Conservation (phyloP, 2,329 filamentous ascomycete genomes). For the Spiromastix sp. region DNA sequence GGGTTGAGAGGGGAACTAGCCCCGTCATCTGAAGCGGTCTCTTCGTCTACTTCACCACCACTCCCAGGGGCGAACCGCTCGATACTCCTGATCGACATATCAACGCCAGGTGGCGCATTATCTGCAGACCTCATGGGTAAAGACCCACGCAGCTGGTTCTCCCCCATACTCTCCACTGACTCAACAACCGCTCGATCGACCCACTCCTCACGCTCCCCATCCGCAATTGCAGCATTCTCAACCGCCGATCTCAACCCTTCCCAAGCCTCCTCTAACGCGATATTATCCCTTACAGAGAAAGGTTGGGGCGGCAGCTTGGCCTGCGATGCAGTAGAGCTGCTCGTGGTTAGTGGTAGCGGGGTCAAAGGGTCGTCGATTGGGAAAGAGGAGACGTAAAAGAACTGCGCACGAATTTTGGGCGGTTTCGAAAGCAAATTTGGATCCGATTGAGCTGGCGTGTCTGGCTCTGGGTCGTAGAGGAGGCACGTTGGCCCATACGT, state of each 20-base stretch:
- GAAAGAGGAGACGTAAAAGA: slow-evolving; percentile 74
- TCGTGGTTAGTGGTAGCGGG: slow-evolving; percentile 47
- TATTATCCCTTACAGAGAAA: slow-evolving; percentile 70
- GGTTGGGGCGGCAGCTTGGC: slow-evolving; percentile 58
- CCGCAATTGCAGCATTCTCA: slow-evolving; percentile 7
- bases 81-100: too few species aligned
- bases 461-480: slow-evolving; percentile 25
- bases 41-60: too few species aligned
- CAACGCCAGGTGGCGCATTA: too few species aligned
- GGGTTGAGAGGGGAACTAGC: slow-evolving; percentile 7
- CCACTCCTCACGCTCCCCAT: too few species aligned
- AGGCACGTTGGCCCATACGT: slow-evolving; percentile 52
- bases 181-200: too few species aligned
- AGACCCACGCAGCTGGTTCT: too few species aligned
- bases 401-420: slow-evolving; percentile 53
- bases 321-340: slow-evolving; percentile 35
- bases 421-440: slow-evolving; percentile 37
- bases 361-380: slow-evolving; percentile 86
- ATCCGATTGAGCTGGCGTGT: slow-evolving; percentile 17
- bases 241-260: slow-evolving; percentile 38
- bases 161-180: too few species aligned
- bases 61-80: too few species aligned
- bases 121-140: too few species aligned
- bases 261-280: slow-evolving; percentile 71
- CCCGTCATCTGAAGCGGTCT: too few species aligned